Base-by-base conservation (phyloP, 805 yeast species). In the Saturnispora bothae region DNA sequence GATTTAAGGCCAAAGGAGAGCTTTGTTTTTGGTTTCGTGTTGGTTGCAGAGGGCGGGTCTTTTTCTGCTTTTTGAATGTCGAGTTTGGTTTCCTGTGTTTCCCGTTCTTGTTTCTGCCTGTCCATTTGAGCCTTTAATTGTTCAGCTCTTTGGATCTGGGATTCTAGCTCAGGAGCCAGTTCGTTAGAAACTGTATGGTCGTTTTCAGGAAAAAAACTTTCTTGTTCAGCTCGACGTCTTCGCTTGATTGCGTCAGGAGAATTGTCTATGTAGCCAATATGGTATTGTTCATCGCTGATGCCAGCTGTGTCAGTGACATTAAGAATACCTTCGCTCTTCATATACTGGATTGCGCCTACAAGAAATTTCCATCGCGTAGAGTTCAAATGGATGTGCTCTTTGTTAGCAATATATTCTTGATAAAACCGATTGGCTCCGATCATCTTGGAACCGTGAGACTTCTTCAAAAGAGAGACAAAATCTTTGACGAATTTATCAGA, bases 371-470 rank as follows among this genome's bases (percentile, higher is more conserved):
- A 92, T 42, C 67, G 67, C 1, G 98, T 92, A 2, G 96, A 77
- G 49, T 85, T 86, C 79, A 92, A 74, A 57, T 89, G 98, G 9
- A 86, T 64, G 57, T 92, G 97, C 41, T 83, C 74, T 50, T 74
- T 74, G 54, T 89, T 83, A 43, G 71, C 69, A 41, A 92, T 89
- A 52, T 80, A 80, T 53, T 88, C 96, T 52, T 88, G 94, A 61
- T 92, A 92, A 51, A 84, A 85, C 52, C 76, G 71, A 60, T 92
- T 92, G 3, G 86, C 89, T 40, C 77, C 78, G 31, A 88, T 69
- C 41, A 64, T 61, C 56, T 85, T 86, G 36, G 83, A 83, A 4
- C 96, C 95, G 55, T 89, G 97, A 31, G 73, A 69, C 18, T 73
- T 61, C 33, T 71, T 64, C 41, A 92, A 60, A 15, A 79, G 62